Evolutionary conservation across 176 grass and related monocot genomes (phyloP), one percentile per base, ranked within the genome.

Genomic region (Carex parvula): DNA sequence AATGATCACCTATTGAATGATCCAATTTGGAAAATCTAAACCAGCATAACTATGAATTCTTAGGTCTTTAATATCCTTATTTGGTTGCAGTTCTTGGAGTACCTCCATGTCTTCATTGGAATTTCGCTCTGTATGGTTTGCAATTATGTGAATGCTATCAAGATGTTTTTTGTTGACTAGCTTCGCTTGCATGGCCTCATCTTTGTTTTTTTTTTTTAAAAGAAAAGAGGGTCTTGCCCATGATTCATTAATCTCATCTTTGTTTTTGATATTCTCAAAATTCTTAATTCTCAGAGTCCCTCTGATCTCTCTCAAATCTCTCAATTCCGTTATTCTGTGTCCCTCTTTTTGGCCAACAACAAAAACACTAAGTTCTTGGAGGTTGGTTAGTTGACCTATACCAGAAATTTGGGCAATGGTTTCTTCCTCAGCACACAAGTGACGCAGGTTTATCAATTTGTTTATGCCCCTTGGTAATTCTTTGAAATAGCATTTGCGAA

Each of bases 291-390:
- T 66, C n/a, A 91, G 7, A 44, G 33, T 8, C 3, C 58, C 82
- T 42, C 17, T 32, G 3, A 91, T 53, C 86, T 91, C 74, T 37
- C 70, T 72, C 81, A 90, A 63, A 53, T 91, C 55, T 70, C 53
- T 83, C 63, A 91, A 61, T 5, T 91, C 86, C 8, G 37, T 83
- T 78, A 91, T 67, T 73, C 15, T 50, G 30, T 85, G 79, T 39
- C 89, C 86, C 18, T 77, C 75, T 37, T 15, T 50, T 39, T 33
- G 61, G 17, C 33, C 13, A 82, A 26, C 66, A 78, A 10, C 14
- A 20, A 81, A 87, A 33, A 52, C 78, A 30, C 59, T 24, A 62
- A 91, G 81, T 76, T 60, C 75, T 85, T 84, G 81, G 70, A 90
- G 76, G 32, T 81, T 29, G n/a, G 42, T 87, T 8, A 87, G 24